Evolutionary conservation across 768 basidiomycete species (phyloP).

Genomic region (Pleurotus eryngii): DNA sequence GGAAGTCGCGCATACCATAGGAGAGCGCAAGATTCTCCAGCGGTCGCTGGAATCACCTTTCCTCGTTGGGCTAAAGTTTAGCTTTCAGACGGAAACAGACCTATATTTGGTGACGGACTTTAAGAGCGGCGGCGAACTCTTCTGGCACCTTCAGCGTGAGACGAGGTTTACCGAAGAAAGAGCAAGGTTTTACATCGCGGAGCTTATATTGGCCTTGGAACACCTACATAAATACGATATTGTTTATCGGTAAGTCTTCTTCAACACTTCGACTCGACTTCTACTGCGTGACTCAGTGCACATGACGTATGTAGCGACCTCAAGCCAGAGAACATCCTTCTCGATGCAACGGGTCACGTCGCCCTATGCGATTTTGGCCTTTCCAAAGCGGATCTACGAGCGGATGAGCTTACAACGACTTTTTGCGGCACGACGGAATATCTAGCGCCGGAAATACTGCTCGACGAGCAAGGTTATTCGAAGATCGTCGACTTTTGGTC

Average conservation of each 20-base stretch:
- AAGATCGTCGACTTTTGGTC: conserved; percentile 99
- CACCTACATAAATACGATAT: conserved; percentile 98
- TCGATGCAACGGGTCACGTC: conserved; percentile 97
- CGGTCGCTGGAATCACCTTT: conserved; percentile 91
- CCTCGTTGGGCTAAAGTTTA: conserved; percentile 97
- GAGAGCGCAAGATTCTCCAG: conserved; percentile 98
- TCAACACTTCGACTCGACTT: too few species aligned
- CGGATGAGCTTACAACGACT: conserved; percentile 96
- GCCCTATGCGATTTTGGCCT: conserved; percentile 98
- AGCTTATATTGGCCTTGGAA: conserved; percentile 91
- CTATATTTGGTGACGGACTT: conserved; percentile 98
- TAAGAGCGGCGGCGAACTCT: conserved; percentile 96
- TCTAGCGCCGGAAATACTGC: conserved; percentile 96
- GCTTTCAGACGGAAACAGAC: conserved; percentile 94
- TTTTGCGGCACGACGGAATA: conserved; percentile 99
- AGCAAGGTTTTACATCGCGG: conserved; percentile 95
- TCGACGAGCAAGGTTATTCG: conserved; percentile 97
- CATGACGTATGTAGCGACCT: conserved; percentile 58
- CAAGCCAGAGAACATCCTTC: conserved; percentile 97
- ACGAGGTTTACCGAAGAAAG: conserved; percentile 91
- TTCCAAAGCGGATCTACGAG: conserved; percentile 90
- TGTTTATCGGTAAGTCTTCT: conserved; percentile 69
- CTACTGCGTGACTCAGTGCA: too few species aligned
- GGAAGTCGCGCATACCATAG: conserved; percentile 98
- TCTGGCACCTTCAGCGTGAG: conserved; percentile 97